A percentile compares a stretch with the other conserved stretches of the same genome.
These are phyloP conservation scores for Malassezia caprae DNA, from an alignment of 1,284 basidiomycete species.

Conservation along the genomic window DNA sequence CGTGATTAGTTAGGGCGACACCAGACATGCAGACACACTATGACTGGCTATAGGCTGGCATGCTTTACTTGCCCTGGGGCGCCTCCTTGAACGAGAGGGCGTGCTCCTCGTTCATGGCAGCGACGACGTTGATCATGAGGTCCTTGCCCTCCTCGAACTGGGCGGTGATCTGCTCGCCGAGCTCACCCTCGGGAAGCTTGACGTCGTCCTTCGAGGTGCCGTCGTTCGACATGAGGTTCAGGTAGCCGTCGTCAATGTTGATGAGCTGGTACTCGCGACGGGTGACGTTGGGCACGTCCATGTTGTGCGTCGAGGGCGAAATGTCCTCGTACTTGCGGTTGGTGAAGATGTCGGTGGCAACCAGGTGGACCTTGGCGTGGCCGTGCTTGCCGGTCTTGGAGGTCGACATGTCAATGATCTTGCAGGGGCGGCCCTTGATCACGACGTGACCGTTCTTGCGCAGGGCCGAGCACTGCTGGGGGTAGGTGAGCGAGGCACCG, in stretches of 20 bases:
- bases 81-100: slow-evolving; percentile 59
- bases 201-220: slow-evolving; percentile 88
- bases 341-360: slow-evolving; percentile 69
- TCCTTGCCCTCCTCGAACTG: slow-evolving; percentile 83
- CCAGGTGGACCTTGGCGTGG: slow-evolving; percentile 97
- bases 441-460: slow-evolving; percentile 84
- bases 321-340: slow-evolving; percentile 65
- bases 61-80: slow-evolving; percentile 39
- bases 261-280: slow-evolving; percentile 89
- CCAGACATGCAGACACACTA: not conserved
- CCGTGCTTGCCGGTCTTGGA: slow-evolving; percentile 97
- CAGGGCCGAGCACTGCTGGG: slow-evolving; percentile 96
- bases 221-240: slow-evolving; percentile 83
- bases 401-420: slow-evolving; percentile 76
- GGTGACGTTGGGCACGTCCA: slow-evolving; percentile 91
- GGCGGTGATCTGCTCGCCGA: slow-evolving; percentile 65
- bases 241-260: slow-evolving; percentile 58
- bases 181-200: slow-evolving; percentile 73
- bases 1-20: slow-evolving; percentile 26
- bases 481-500: slow-evolving; percentile 46
- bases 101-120: slow-evolving; percentile 85
- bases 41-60: not conserved
- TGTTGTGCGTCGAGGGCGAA: slow-evolving; percentile 94
- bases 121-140: slow-evolving; percentile 69
- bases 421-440: slow-evolving; percentile 97